A percentile compares a stretch with the other conserved stretches of the same genome.
Evolutionary conservation across 768 basidiomycete genomes (phyloP).

Genomic region (Cyathus striatus): DNA sequence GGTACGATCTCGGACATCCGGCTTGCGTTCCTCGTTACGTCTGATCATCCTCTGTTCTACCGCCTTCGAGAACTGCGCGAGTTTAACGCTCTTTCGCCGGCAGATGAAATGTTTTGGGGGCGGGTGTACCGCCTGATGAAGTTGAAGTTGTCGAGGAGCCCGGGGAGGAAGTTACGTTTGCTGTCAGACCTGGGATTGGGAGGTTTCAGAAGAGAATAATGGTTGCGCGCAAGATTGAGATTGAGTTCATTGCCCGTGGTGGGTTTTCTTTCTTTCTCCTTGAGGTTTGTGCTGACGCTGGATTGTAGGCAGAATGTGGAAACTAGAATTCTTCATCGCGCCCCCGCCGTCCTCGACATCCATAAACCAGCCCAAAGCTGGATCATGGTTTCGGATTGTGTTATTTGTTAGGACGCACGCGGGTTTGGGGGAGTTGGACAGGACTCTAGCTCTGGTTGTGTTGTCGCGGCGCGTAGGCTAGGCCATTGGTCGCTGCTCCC

Average conservation of each 20-base stretch:
- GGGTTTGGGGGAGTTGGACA: no score
- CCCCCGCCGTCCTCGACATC: no score
- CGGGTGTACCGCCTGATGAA: conserved; percentile 41
- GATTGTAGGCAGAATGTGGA: conserved; percentile 56
- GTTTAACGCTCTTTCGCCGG: conserved; percentile 45
- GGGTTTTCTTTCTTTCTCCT: no score
- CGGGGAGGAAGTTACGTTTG: conserved; percentile 49
- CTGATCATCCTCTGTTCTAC: conserved; percentile 58
- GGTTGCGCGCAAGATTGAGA: conserved; percentile 42
- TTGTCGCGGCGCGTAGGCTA: no score
- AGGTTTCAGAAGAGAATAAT: conserved; percentile 73
- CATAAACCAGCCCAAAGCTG: no score
- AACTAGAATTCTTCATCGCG: conserved; percentile 39
- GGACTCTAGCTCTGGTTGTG: no score
- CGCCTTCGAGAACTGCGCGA: conserved; percentile 47
- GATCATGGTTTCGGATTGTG: conserved; percentile 35
- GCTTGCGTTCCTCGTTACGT: conserved; percentile 59
- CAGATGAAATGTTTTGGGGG: conserved; percentile 53
- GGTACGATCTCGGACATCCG: conserved; percentile 55
- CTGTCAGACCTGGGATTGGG: conserved; percentile 42
- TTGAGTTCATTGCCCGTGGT: conserved; percentile 67
- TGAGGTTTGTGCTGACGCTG: no score
- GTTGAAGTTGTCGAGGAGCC: conserved; percentile 50
- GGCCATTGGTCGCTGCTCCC: no score
- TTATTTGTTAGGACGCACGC: conserved; percentile 24